Evolutionary conservation across 2,329 filamentous ascomycete species (phyloP), one percentile per base, ranked within the genome.

Genomic region (Colletotrichum cereale): DNA sequence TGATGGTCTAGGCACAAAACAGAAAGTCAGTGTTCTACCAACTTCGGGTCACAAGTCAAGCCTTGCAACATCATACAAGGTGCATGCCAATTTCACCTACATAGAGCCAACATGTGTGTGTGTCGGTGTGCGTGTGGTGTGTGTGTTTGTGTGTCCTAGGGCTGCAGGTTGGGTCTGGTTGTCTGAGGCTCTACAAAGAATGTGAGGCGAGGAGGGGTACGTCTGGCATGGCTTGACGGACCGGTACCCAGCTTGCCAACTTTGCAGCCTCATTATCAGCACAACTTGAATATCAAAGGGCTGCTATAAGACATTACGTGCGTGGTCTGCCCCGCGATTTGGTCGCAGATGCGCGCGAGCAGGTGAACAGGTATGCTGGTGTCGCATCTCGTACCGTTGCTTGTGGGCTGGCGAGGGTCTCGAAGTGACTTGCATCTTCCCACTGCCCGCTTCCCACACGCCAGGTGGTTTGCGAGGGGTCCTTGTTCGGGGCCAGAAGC

Each of bases 351-450:
- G 36, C 34, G 34, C 34, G 38, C n/a, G 38, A 36, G 26, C 0
- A 40, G 31, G 48, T 50, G 50, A 34, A 21, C n/a, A 63, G 36
- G 52, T 38, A 50, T 63, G 47, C 55, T 31, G 44, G 36, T 11
- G 53, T 65, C 26, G 69, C 58, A 60, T 68, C 58, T 52, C 26
- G 53, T 57, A 42, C 58, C 52, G 53, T 40, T 53, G 58, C 44
- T 62, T n/a, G 65, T 63, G 69, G 69, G 52, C 53, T 71, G 16
- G 36, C 18, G 58, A 71, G 64, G 68, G 57, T 71, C 29, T 56
- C n/a, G 26, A 53, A 60, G 69, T 72, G 69, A 72, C 69, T 72
- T 69, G 69, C 69, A 72, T 72, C 60, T 64, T 69, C 58, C 68
- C 68, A 71, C 68, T 57, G 67, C 24, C 68, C 68, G 60, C 68